Base-by-base conservation (phyloP, 176 grass and related monocot genomes). In the Miscanthus lutarioriparius region DNA sequence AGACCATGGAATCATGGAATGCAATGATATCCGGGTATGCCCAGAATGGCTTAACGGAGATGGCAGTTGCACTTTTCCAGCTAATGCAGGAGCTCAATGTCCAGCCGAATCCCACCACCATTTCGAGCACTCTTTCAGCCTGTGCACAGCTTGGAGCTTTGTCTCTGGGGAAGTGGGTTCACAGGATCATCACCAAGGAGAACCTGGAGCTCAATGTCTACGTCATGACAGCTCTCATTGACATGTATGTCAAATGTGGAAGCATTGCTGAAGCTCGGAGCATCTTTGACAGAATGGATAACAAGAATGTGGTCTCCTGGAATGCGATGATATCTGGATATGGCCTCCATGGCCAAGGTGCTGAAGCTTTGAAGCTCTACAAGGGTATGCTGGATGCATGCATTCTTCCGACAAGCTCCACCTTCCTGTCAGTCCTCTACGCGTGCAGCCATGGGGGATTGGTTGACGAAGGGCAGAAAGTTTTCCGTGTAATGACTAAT, bases 281-380 rank as follows among this genome's bases (percentile, higher is more conserved):
- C 59, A 74, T 97, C 27, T 97, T 97, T 78, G 61, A 95, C 22
- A 44, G 82, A 45, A 89, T 97, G 76, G 80, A 91, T 81, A 81
- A 84, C 48, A 97, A 93, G 82, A 88, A 93, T 26, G 91, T 95
- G 10, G 88, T 91, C 40, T 81, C 92, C 33, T 97, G 90, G 90
- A 97, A 97, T 86, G 88, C 91, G 1, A 88, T 97, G 88, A 95
- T 97, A 73, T 91, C 86, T 77, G 90, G 91, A 51, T 93, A 97
- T 76, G 84, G 90, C 13, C 90, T 97, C 56, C 90, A 97, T 91
- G 95, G 95, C 13, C 85, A 88, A 70, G 92, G 86, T 63, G 15
- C 90, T 65, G 86, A 88, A 56, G 91, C 92, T 67, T 91, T 97
- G 66, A 91, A 79, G 54, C 82, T 95, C 62, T 97, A 91, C 85